These are phyloP conservation scores for Aethionema arabicum DNA, from an alignment of 345 rosid genomes.

Conservation along the genomic window DNA sequence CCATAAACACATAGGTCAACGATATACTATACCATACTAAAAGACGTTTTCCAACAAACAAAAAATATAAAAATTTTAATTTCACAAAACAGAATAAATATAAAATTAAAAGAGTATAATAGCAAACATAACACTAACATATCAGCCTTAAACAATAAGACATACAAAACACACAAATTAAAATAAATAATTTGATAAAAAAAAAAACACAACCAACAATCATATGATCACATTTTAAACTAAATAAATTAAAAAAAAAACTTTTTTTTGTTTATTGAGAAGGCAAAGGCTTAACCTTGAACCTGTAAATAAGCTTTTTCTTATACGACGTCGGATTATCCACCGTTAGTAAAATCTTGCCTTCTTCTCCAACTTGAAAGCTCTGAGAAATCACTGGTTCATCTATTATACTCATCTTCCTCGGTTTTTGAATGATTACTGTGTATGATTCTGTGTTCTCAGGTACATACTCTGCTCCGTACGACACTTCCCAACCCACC, in stretches of 20 bases:
- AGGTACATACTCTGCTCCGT: slow-evolving; percentile 41
- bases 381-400: slow-evolving; percentile 36
- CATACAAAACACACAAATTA: no score
- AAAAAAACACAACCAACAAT: slow-evolving; percentile 19
- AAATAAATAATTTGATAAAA: no score
- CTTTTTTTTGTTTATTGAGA: slow-evolving; percentile 15
- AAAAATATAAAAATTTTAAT: no score
- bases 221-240: slow-evolving; percentile 25
- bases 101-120: no score
- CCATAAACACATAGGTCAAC: no score
- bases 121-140: no score
- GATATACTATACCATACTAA: no score
- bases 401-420: slow-evolving; percentile 30
- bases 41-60: no score
- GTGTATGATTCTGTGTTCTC: slow-evolving; percentile 37
- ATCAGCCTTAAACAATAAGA: no score
- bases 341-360: slow-evolving; percentile 36
- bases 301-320: slow-evolving; percentile 39
- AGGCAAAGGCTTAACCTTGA: slow-evolving; percentile 31
- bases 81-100: no score
- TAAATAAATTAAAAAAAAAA: slow-evolving; percentile 17
- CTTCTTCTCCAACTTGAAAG: slow-evolving; percentile 40
- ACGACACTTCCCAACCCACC: slow-evolving; percentile 41
- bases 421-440: slow-evolving; percentile 39
- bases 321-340: slow-evolving; percentile 33